Evolutionary conservation across 169 alveolate species (phyloP).

Genomic region (Plasmodium falciparum): DNA sequence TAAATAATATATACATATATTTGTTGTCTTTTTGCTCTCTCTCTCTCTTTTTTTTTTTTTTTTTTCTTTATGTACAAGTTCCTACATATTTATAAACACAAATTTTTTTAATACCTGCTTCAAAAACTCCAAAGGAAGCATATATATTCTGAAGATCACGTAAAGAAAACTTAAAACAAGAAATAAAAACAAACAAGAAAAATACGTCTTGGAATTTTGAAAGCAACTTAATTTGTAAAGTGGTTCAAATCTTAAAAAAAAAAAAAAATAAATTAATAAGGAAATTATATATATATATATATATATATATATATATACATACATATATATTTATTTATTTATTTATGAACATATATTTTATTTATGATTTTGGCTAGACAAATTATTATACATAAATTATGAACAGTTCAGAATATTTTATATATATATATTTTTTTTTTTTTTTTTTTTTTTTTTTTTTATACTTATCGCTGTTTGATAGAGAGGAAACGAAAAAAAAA

Average conservation of each 20-base stretch:
- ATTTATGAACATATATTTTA: neutral
- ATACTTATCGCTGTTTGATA: slow-evolving; percentile 57
- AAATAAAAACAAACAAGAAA: slow-evolving; percentile 37
- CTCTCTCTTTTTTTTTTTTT: too few relatives aligned
- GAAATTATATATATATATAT: neutral
- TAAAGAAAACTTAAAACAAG: slow-evolving; percentile 43
- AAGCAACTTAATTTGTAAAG: slow-evolving; percentile 31
- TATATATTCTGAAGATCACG: slow-evolving; percentile 19
- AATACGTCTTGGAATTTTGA: slow-evolving; percentile 46
- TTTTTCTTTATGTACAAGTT: too few relatives aligned
- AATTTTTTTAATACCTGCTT: slow-evolving; percentile 17
- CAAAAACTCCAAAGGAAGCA: slow-evolving; percentile 33
- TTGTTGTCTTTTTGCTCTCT: too few relatives aligned
- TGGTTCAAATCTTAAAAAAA: slow-evolving; percentile 30
- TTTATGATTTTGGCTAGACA: too few relatives aligned
- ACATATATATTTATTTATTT: too few relatives aligned
- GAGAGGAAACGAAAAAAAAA: slow-evolving; percentile 49
- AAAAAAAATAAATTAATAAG: neutral
- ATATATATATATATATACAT: neutral
- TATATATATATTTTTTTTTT: neutral
- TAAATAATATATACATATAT: neutral
- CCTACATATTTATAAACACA: neutral
- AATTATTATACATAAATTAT: too few relatives aligned
- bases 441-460: neutral
- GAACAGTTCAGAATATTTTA: too few relatives aligned